A percentile compares a stretch with the other conserved stretches of the same genome.
Conservation (phyloP, 1,284 basidiomycete species). For the Trichosporon asahii region DNA sequence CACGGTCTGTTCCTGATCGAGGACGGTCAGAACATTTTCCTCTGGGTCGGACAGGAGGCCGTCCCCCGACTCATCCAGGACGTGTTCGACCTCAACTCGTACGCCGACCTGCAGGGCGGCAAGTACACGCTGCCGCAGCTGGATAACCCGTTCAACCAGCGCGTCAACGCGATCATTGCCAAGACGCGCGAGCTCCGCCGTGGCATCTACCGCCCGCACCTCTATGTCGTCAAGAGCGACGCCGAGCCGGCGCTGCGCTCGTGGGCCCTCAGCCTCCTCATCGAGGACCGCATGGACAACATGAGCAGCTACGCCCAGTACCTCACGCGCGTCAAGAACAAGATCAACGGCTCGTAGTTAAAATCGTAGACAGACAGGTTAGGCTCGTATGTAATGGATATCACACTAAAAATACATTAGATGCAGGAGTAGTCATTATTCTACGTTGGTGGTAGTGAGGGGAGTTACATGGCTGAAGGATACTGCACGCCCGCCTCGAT, state of each 20-base stretch:
- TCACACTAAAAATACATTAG: conserved; percentile 9
- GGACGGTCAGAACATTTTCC: conserved; percentile 95
- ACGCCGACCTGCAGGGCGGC: conserved; percentile 83
- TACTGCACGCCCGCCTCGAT: conserved; percentile 3
- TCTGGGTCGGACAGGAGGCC: conserved; percentile 95
- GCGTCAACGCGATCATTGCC: conserved; percentile 87
- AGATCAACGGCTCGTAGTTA: conserved; percentile 53
- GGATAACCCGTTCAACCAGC: conserved; percentile 89
- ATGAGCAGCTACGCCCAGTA: conserved; percentile 95
- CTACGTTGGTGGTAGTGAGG: not conserved
- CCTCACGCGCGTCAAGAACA: conserved; percentile 70
- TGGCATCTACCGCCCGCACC: conserved; percentile 85
- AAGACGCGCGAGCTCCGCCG: conserved; percentile 77
- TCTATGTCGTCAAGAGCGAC: conserved; percentile 98
- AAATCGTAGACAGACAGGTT: conserved; percentile 4
- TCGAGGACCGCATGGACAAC: conserved; percentile 94
- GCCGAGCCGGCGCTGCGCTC: conserved; percentile 88
- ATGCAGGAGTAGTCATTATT: not conserved
- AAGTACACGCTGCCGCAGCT: conserved; percentile 85
- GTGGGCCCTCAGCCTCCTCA: conserved; percentile 90
- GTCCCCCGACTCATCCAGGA: conserved; percentile 91
- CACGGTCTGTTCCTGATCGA: conserved; percentile 97
- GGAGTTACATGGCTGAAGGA: not conserved
- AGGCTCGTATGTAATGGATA: conserved; percentile 11
- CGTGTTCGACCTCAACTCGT: conserved; percentile 86